These are phyloP conservation scores for Entophlyctis helioformis DNA, from an alignment of 192 early-diverging fungal genomes.

Conservation along the genomic window DNA sequence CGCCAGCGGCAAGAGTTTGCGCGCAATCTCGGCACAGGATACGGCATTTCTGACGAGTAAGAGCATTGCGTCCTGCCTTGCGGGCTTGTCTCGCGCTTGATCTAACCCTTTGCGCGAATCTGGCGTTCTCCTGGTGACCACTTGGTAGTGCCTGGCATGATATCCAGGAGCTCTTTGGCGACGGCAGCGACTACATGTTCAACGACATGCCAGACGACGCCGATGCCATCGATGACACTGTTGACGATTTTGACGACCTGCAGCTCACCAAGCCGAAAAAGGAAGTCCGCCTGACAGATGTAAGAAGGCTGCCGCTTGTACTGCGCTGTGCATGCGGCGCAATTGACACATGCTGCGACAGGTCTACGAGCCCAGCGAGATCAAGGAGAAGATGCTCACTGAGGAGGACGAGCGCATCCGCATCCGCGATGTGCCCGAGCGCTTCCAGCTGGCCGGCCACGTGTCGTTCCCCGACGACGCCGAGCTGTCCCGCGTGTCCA, in stretches of 20 bases:
- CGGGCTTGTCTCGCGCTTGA: constrained; percentile 1
- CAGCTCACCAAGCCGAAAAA: constrained; percentile 1
- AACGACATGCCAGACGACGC: constrained; percentile 4
- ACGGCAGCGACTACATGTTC: constrained; percentile 70
- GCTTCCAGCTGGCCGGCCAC: constrained; percentile 39
- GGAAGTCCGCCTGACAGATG: constrained; percentile 32
- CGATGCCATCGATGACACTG: constrained; percentile 2
- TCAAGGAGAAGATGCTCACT: constrained; percentile 82
- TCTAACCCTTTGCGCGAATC: too few species aligned
- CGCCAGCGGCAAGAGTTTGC: constrained; percentile 16
- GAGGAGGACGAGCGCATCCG: constrained; percentile 84
- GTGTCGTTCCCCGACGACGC: constrained; percentile 12
- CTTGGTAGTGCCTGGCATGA: constrained; percentile 51
- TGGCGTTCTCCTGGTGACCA: background rate
- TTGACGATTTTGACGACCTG: background rate
- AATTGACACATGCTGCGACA: constrained; percentile 3
- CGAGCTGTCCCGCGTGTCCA: constrained; percentile 23
- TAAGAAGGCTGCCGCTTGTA: constrained; percentile 26
- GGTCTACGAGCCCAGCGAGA: constrained; percentile 71
- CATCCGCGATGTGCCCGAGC: constrained; percentile 78
- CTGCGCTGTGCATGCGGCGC: too few species aligned
- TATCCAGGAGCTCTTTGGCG: constrained; percentile 84
- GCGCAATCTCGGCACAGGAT: constrained; percentile 26
- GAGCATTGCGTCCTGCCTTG: constrained; percentile 12
- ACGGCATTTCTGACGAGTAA: constrained; percentile 44